These are phyloP conservation scores for Sugiyamaella lignohabitans DNA, from an alignment of 805 yeast species.

Conservation along the genomic window DNA sequence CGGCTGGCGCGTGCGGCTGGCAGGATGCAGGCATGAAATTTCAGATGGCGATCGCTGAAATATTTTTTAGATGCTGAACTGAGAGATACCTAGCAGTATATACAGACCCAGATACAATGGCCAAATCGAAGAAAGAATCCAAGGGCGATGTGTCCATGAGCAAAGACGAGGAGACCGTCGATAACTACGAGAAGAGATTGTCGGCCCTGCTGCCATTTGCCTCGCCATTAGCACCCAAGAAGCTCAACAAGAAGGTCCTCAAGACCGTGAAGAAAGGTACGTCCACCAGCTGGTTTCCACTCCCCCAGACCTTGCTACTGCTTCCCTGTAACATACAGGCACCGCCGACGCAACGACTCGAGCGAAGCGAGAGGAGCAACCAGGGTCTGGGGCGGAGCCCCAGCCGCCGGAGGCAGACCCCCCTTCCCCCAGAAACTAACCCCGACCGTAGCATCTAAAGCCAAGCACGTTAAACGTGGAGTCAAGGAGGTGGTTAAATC, in stretches of 20 bases:
- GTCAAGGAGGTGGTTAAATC: constrained; percentile 98
- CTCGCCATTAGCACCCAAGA: constrained; percentile 90
- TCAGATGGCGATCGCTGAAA: no score
- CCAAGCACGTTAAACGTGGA: constrained; percentile 97
- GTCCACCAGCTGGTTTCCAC: constrained; percentile 12
- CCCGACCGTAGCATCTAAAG: constrained; percentile 92
- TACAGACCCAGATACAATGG: no score
- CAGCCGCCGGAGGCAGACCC: no score
- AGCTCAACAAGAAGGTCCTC: constrained; percentile 87
- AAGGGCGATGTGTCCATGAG: constrained; percentile 6
- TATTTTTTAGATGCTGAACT: no score
- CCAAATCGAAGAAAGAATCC: constrained; percentile 23
- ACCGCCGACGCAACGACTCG: no score
- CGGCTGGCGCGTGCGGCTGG: no score
- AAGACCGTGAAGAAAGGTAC: constrained; percentile 79
- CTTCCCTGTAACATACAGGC: constrained; percentile 4
- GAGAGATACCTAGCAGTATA: no score
- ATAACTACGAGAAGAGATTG: constrained; percentile 87
- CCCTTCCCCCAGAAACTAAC: no score
- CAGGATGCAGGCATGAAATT: no score
- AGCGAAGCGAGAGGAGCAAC: no score
- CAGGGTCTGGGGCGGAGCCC: no score
- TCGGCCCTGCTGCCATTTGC: constrained; percentile 91
- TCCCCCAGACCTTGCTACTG: neutral
- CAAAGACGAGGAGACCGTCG: constrained; percentile 30